These are phyloP conservation scores for Crithidia acanthocephali DNA, from an alignment of 208 protist genomes.

Conservation along the genomic window DNA sequence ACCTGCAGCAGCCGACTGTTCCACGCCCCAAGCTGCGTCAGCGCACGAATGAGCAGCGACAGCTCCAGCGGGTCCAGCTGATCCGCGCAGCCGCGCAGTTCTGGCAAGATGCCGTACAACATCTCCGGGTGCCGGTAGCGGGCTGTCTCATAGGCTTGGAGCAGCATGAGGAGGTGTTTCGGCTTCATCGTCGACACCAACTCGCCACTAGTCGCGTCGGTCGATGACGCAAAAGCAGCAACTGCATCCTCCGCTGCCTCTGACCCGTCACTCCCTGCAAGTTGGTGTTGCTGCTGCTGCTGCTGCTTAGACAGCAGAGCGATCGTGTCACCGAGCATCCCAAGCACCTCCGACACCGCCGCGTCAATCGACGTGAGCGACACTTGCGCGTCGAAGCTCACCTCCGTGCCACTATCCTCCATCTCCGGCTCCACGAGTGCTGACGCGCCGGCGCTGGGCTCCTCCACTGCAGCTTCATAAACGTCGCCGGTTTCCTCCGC, in stretches of 20 bases:
- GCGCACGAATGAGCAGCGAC: constrained; percentile 68
- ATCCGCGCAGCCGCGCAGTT: constrained; percentile 44
- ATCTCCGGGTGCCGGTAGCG: constrained; percentile 44
- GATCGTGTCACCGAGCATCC: constrained; percentile 28
- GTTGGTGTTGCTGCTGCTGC: background rate
- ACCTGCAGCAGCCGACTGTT: constrained; percentile 65
- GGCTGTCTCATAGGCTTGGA: constrained; percentile 72
- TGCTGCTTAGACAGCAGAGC: constrained; percentile 15
- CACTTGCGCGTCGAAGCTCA: background rate
- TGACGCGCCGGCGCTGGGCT: background rate
- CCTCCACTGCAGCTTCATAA: constrained; percentile 14
- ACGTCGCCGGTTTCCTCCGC: background rate
- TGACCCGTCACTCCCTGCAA: background rate
- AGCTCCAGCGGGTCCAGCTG: constrained; percentile 72
- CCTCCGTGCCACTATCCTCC: background rate
- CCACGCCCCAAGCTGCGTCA: constrained; percentile 72
- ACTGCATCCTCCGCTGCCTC: background rate
- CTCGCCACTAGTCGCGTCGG: background rate
- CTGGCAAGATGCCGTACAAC: constrained; percentile 65
- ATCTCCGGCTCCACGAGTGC: background rate
- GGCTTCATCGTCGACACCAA: constrained; percentile 29
- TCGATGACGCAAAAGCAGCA: background rate
- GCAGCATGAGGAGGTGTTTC: constrained; percentile 79
- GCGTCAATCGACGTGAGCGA: constrained; percentile 5
- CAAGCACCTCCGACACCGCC: constrained; percentile 18